Percentiles rank a stretch among this genome's conserved stretches.
Evolutionary conservation across 1,139 yeast genomes (phyloP).

Genomic region (Taphrina sp.): DNA sequence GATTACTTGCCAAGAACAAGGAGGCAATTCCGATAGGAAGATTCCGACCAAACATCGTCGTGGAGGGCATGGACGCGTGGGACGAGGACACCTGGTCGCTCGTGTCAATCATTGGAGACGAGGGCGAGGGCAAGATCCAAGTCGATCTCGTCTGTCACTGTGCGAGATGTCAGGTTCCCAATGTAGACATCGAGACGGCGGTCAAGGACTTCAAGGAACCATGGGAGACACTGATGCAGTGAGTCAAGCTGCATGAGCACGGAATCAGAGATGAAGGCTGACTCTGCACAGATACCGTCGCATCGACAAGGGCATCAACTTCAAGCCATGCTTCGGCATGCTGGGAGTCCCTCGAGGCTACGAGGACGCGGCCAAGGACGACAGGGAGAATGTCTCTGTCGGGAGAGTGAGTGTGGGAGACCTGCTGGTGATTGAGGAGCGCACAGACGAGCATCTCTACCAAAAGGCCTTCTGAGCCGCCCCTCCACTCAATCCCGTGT

Average conservation of each 20-base stretch:
- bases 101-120: conserved; percentile 2
- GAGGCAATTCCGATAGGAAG: conserved; percentile 14
- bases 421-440: conserved; percentile 6
- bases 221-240: conserved; percentile 20
- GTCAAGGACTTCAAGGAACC: conserved; percentile 24
- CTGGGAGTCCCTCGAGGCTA: conserved; percentile 23
- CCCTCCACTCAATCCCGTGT: no score
- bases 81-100: conserved; percentile 26
- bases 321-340: conserved; percentile 30
- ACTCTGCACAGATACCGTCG: conserved; percentile 9
- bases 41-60: conserved; percentile 27
- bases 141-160: conserved; percentile 15
- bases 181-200: conserved; percentile 22
- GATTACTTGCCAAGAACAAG: background rate
- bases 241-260: background rate
- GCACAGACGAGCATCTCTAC: conserved; percentile 6
- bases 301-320: conserved; percentile 17
- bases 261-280: background rate
- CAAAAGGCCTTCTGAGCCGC: conserved; percentile 5
- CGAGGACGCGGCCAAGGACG: background rate
- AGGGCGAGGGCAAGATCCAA: conserved; percentile 10
- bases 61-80: conserved; percentile 24
- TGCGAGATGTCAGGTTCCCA: conserved; percentile 24
- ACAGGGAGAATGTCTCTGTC: background rate
- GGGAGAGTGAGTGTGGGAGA: conserved; percentile 8